These are phyloP conservation scores for Cutaneotrichosporon sp. DNA, from an alignment of 1,284 basidiomycete species.

Conservation along the genomic window DNA sequence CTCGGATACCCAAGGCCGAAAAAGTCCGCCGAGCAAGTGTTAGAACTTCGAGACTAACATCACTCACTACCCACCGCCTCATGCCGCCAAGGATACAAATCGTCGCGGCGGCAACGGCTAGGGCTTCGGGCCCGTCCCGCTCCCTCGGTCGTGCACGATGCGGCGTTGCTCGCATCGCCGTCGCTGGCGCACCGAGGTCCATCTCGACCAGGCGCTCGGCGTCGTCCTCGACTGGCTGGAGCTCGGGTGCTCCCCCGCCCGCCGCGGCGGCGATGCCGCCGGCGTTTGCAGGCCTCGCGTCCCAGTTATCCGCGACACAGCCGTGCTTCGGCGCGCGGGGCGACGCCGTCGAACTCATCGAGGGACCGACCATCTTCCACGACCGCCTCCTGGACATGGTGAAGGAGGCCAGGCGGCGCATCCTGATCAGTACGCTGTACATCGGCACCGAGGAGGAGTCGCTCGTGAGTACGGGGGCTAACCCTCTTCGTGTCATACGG, in stretches of 20 bases:
- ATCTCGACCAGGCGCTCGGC: too few relatives aligned
- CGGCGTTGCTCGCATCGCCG: too few relatives aligned
- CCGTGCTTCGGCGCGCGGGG: constrained; percentile 47
- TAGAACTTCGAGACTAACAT: neutral
- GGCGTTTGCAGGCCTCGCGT: constrained; percentile 30
- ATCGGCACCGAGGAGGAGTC: constrained; percentile 66
- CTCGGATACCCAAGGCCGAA: constrained; percentile 6
- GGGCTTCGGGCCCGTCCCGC: neutral
- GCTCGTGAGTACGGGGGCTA: constrained; percentile 55
- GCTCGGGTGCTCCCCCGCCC: neutral
- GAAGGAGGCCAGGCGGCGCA: constrained; percentile 61
- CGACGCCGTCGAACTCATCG: constrained; percentile 37
- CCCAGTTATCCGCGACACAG: constrained; percentile 30
- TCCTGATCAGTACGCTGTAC: constrained; percentile 83
- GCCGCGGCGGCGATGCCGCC: constrained; percentile 1
- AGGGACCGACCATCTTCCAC: constrained; percentile 51
- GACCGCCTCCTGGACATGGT: constrained; percentile 58
- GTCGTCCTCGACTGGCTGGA: neutral
- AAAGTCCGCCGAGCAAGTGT: constrained; percentile 9
- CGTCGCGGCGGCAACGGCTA: neutral
- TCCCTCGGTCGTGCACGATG: neutral
- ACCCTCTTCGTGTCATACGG: too few relatives aligned
- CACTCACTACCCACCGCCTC: neutral
- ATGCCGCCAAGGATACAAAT: neutral
- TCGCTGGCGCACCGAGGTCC: too few relatives aligned